Evolutionary conservation across 2,329 filamentous ascomycete species (phyloP), one percentile per base, ranked within the genome.

Genomic region (Fusarium tjaetaba): DNA sequence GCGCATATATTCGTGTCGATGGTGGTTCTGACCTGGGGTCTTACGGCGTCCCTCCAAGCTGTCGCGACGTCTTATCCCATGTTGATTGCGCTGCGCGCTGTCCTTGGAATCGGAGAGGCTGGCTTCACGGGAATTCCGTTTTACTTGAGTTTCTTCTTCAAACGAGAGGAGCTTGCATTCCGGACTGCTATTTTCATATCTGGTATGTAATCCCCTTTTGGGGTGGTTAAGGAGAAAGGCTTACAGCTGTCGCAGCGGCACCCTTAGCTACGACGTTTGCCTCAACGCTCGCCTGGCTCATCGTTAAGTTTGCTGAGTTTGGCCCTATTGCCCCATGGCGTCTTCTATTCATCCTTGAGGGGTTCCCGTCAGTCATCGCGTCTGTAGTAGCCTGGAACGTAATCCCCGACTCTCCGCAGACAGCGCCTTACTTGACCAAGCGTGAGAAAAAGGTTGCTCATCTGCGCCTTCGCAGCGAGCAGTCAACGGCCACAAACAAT

Each of bases 151-250:
- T 91, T 91, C 81, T 92, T 92, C 80, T 92, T 88, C 80, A 88
- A 86, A 76, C 82, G 88, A 41, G 84, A 89, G 49, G 96, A 98
- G 81, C 85, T 98, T 39, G 96, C 95, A 1, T 92, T 96, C 69
- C 87, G 95, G 42, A 96, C 93, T 0, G 95, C 94, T 28, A 87
- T 97, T 4, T 97, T 97, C 82, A 91, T 98, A 61, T 95, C 94
- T 2, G 94, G 85, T 87, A 78, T 53, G 82, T 78, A 11, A 34
- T 46, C 14, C 15, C 69, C 11, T 62, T 66, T 51, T 64, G 65
- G 36, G 39, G 38, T 68, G 38, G 61, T 68, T 70, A 11, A 11
- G 26, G 22, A 24, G 18, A 24, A 14, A 41, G 49, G 52, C 63
- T 71, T 45, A 70, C 48, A 58, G 88, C 90, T 24, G 28, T 91